Evolutionary conservation across 2,329 filamentous ascomycete species (phyloP).

Genomic region (Colletotrichum sp.): DNA sequence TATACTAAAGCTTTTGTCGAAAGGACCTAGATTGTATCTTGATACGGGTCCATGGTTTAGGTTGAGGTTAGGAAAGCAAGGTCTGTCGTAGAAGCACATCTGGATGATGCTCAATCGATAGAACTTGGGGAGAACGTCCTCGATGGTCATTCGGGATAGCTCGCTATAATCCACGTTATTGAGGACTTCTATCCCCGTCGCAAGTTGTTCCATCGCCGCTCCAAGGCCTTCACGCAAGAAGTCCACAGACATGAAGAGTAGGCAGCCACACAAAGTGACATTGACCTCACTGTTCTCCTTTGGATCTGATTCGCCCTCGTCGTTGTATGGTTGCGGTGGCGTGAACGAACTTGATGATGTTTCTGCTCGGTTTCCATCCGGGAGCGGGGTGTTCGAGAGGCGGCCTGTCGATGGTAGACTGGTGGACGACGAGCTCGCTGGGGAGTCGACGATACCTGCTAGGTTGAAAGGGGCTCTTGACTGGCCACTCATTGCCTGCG

Average conservation of each 20-base stretch:
- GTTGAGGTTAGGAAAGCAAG: not conserved
- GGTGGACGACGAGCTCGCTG: not conserved
- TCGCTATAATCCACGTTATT: slow-evolving; percentile 13
- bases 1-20: slow-evolving; percentile 6
- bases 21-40: slow-evolving; percentile 2
- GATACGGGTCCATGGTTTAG: not conserved
- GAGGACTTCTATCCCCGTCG: slow-evolving; percentile 2
- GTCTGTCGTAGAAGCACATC: slow-evolving; percentile 6
- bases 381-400: not conserved
- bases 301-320: not conserved
- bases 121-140: slow-evolving; percentile 6
- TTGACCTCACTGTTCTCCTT: not conserved
- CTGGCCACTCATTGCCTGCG: not conserved
- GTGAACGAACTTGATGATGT: slow-evolving; percentile 30
- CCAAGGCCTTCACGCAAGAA: slow-evolving; percentile 40
- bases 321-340: slow-evolving; percentile 35
- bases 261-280: slow-evolving; percentile 47
- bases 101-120: slow-evolving; percentile 14
- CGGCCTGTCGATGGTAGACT: not conserved
- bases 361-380: not conserved
- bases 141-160: not conserved
- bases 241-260: slow-evolving; percentile 59
- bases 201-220: slow-evolving; percentile 9
- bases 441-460: not conserved
- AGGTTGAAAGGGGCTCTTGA: not conserved